phyloP scores from a whole-genome alignment of 2,329 filamentous ascomycete species.

The Scleromitrula shiraiana region DNA sequence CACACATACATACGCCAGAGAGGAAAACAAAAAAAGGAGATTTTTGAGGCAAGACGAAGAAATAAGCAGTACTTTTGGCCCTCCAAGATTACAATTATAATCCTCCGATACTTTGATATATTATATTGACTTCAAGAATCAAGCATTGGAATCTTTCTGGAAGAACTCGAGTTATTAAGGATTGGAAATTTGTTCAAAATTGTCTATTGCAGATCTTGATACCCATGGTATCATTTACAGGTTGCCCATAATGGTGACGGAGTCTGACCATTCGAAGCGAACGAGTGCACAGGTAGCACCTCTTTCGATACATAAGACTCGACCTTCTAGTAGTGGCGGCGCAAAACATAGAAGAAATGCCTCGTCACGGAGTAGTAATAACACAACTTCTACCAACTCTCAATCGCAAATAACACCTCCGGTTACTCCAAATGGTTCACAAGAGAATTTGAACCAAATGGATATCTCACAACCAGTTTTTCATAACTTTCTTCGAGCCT shows the following conservation, averaged over 20 bases:
- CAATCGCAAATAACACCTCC: slow-evolving; percentile 64
- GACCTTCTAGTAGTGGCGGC: slow-evolving; percentile 28
- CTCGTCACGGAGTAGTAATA: slow-evolving; percentile 32
- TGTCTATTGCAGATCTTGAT: neutral
- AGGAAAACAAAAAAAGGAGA: neutral
- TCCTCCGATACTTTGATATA: too few relatives aligned
- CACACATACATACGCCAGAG: neutral
- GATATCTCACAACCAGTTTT: slow-evolving; percentile 57
- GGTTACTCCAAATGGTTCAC: slow-evolving; percentile 61
- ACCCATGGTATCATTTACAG: slow-evolving; percentile 4
- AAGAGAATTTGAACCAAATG: slow-evolving; percentile 41
- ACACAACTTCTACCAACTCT: slow-evolving; percentile 20
- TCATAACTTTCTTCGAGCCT: slow-evolving; percentile 89
- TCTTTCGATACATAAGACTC: slow-evolving; percentile 43
- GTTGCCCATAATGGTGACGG: slow-evolving; percentile 27
- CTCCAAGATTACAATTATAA: too few relatives aligned
- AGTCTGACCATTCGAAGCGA: slow-evolving; percentile 31
- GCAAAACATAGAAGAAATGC: slow-evolving; percentile 35
- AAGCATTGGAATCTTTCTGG: neutral
- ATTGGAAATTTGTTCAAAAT: neutral
- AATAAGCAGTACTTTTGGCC: too few relatives aligned
- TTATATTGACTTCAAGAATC: neutral
- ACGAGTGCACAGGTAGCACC: slow-evolving; percentile 56
- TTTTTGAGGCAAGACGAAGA: too few relatives aligned
- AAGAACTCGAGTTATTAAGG: neutral